These are phyloP conservation scores for Tetrahymena elliotti DNA, from an alignment of 73 alveolate genomes.

Conservation along the genomic window DNA sequence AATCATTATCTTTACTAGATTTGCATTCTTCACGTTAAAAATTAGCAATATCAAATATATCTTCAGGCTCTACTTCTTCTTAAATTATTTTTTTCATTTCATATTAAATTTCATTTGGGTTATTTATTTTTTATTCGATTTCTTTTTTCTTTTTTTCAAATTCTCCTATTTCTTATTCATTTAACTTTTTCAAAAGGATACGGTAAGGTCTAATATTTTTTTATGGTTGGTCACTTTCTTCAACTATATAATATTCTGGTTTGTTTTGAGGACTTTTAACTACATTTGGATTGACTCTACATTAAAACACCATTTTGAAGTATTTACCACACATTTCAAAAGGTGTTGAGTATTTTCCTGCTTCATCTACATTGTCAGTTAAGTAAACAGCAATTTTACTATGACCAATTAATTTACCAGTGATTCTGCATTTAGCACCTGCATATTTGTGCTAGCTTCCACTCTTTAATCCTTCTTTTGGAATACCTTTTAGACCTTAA, in stretches of 20 bases:
- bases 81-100: background rate
- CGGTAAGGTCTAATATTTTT: background rate
- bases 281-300: background rate
- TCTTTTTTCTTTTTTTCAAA: background rate
- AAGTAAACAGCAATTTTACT: background rate
- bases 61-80: background rate
- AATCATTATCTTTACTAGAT: too few species aligned
- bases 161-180: background rate
- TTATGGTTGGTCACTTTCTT: background rate
- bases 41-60: too few species aligned
- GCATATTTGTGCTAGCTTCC: background rate
- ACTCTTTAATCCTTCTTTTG: background rate
- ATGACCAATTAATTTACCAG: background rate
- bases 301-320: background rate
- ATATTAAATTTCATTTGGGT: background rate
- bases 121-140: background rate
- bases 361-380: background rate
- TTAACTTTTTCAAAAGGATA: background rate
- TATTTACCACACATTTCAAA: background rate
- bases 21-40: too few species aligned
- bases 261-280: background rate
- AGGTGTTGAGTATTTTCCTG: background rate
- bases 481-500: background rate
- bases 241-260: background rate
- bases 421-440: background rate